A percentile compares a stretch with the other conserved stretches of the same genome.
phyloP scores from a whole-genome alignment of 352 stramenopile species.

The Globisporangium polare region DNA sequence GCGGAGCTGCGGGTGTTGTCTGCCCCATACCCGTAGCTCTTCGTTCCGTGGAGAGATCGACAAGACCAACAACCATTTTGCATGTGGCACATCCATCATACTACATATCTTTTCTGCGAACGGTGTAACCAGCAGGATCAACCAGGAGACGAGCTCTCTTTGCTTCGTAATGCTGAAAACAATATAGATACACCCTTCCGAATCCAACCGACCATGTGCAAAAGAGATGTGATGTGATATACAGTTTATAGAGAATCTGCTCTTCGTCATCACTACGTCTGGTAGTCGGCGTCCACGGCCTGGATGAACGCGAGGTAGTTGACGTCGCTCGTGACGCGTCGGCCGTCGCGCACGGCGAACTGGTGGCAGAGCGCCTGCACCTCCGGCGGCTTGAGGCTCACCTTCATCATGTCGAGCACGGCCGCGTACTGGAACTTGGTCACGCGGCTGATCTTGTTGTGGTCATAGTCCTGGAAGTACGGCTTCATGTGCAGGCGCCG shows the following conservation, averaged over 20 bases:
- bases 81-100: background rate
- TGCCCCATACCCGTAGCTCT: background rate
- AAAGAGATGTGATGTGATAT: constrained; percentile 1
- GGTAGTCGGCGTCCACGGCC: constrained; percentile 67
- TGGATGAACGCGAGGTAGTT: constrained; percentile 79
- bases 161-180: constrained; percentile 39
- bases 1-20: background rate
- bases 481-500: constrained; percentile 81
- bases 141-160: constrained; percentile 25
- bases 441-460: constrained; percentile 65
- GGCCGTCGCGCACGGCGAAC: constrained; percentile 53
- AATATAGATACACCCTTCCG: constrained; percentile 40
- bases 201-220: background rate
- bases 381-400: constrained; percentile 44
- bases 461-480: constrained; percentile 86
- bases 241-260: background rate
- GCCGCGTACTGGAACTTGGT: constrained; percentile 82
- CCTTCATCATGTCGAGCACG: constrained; percentile 82
- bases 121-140: constrained; percentile 36
- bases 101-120: constrained; percentile 24
- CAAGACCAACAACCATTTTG: constrained; percentile 1
- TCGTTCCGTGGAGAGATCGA: background rate
- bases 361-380: constrained; percentile 43
- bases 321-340: constrained; percentile 58
- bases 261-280: constrained; percentile 14